Percentiles rank a stretch among this genome's conserved stretches.
Evolutionary conservation across 2,329 filamentous ascomycete genomes (phyloP).

Genomic region (Apiospora kogelbergensis): DNA sequence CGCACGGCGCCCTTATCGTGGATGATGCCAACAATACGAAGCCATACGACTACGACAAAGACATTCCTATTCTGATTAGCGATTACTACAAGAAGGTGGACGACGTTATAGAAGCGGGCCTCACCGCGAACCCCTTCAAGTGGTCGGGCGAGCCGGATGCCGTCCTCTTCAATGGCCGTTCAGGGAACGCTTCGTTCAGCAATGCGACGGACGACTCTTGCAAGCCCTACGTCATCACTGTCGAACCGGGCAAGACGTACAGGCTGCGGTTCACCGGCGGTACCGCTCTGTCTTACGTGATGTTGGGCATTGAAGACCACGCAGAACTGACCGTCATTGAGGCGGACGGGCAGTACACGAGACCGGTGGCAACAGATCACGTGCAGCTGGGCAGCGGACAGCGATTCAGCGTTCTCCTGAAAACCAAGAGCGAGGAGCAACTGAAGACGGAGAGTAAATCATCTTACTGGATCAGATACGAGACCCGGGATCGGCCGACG

Average conservation of each 20-base stretch:
- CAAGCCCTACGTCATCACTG: conserved; percentile 51
- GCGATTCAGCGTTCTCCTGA: conserved; percentile 58
- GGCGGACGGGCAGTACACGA: conserved; percentile 57
- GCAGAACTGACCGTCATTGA: conserved; percentile 56
- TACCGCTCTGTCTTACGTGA: conserved; percentile 53
- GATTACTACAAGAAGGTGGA: conserved; percentile 61
- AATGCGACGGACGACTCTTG: conserved; percentile 37
- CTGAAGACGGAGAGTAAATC: conserved; percentile 33
- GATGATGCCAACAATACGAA: conserved; percentile 40
- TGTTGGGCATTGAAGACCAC: conserved; percentile 58
- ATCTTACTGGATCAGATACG: conserved; percentile 47
- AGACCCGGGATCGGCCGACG: conserved; percentile 49
- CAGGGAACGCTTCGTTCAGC: conserved; percentile 38
- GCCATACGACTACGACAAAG: conserved; percentile 63
- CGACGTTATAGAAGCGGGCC: conserved; percentile 46
- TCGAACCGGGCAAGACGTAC: conserved; percentile 61
- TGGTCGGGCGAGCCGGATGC: conserved; percentile 61
- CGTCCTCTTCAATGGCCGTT: conserved; percentile 57
- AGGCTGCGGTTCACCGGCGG: conserved; percentile 60
- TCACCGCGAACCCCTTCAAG: conserved; percentile 48
- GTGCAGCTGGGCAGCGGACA: conserved; percentile 60
- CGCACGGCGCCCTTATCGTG: conserved; percentile 59
- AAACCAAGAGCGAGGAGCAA: conserved; percentile 48
- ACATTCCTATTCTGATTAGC: conserved; percentile 53
- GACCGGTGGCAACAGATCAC: conserved; percentile 43